Base-by-base conservation (phyloP, 257 asterid species). In the Solanum bukasovii region DNA sequence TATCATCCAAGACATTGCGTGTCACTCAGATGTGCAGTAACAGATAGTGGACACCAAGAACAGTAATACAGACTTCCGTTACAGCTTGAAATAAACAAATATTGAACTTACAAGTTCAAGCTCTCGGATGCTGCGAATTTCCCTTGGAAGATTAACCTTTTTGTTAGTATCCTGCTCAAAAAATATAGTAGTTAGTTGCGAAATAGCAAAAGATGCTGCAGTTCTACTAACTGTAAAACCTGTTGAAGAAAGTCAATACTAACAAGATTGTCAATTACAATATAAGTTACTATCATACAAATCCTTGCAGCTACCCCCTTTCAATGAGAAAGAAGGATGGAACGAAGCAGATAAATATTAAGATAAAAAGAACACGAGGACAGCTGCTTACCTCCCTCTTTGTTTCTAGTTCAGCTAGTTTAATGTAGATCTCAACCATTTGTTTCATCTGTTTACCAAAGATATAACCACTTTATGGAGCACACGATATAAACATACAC, bases 401-500 rank as follows among this genome's bases (percentile, higher is more conserved):
- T 71, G 98, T 96, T 91, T 97, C 99, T 92, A 96, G 91, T 91
- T 97, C 99, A 6, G 99, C 99, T 84, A 97, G 98, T 92, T 97
- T 97, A 75, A 97, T 94, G 94, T 97, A 97, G 91, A 97, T 93
- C 93, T 97, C 99, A 92, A 96, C 98, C 98, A 97, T 97, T 92
- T 97, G 98, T 89, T 92, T 94, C 99, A 97, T 97, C 99, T 97
- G 90, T 59, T 82, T 61, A 88, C 74, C 70, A 84, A 89, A 90
- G 11, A 90, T 85, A 25, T 87, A 79, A 72, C 61, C 65, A 90
- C 68, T 86, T 87, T 84, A 71, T 29, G 88, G 68, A 71, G 42
- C 81, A 31, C 73, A 71, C 61, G 84, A 87, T 82, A 46, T 65
- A 83, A 87, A 49, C 87, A 88, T 25, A 34, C 59, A 84, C 35